Evolutionary conservation across 371 early-diverging fungal species (phyloP).

Genomic region (Mucor velutinosus): DNA sequence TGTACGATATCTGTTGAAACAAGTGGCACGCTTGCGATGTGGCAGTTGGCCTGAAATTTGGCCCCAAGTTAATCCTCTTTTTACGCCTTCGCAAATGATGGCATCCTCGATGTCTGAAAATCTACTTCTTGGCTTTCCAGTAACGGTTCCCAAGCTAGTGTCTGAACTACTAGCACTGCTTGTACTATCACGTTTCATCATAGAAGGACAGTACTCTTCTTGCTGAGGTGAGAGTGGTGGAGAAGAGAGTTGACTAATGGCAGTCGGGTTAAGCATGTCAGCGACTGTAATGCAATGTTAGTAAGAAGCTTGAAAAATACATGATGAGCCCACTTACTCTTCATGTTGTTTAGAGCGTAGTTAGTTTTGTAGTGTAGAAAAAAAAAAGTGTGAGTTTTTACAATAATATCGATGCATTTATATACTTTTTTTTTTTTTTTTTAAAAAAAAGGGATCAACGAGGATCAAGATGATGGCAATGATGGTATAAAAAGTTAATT

Average conservation of each 20-base stretch:
- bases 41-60: slow-evolving; percentile 55
- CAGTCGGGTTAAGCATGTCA: slow-evolving; percentile 48
- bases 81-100: slow-evolving; percentile 54
- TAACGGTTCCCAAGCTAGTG: slow-evolving; percentile 9
- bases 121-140: slow-evolving; percentile 51
- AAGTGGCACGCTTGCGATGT: slow-evolving; percentile 55
- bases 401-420: not conserved
- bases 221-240: slow-evolving; percentile 43
- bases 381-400: not conserved
- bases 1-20: slow-evolving; percentile 53
- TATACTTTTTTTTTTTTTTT: not conserved
- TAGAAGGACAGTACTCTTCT: not conserved
- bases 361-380: not conserved
- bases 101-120: slow-evolving; percentile 51
- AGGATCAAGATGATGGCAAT: not conserved
- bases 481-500: slow-evolving; percentile 1
- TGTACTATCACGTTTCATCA: slow-evolving; percentile 9
- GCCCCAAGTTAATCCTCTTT: slow-evolving; percentile 53
- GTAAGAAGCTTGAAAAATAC: not conserved
- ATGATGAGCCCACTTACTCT: slow-evolving; percentile 25
- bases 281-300: slow-evolving; percentile 26
- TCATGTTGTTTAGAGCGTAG: slow-evolving; percentile 21
- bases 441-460: not conserved
- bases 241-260: slow-evolving; percentile 29
- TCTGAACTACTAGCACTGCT: not conserved